A percentile compares a stretch with the other conserved stretches of the same genome.
Conservation (phyloP, 495 filamentous ascomycete species). For the Clavariopsis aquatica region DNA sequence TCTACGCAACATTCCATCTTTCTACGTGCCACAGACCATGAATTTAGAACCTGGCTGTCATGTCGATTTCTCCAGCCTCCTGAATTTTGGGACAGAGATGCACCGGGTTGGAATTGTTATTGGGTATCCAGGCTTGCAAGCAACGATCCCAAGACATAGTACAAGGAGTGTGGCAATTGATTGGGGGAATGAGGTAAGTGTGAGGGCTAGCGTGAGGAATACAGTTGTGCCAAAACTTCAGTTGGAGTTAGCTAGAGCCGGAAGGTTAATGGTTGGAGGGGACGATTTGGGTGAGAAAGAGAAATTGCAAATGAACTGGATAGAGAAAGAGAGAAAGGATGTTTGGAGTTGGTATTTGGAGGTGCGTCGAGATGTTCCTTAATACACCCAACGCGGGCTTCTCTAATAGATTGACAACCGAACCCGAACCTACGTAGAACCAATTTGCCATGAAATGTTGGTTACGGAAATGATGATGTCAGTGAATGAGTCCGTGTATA, state of each 20-base stretch:
- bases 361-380: conserved; percentile 5
- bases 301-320: conserved; percentile 2
- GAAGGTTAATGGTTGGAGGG: conserved; percentile 5
- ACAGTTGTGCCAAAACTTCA: conserved; percentile 5
- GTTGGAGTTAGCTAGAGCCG: conserved; percentile 3
- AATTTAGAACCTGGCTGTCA: conserved; percentile 1
- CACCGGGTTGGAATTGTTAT: conserved; percentile 4
- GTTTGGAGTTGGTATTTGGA: conserved; percentile 1
- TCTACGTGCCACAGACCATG: conserved; percentile 4
- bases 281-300: neutral
- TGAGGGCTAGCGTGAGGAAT: neutral
- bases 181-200: neutral
- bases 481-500: neutral
- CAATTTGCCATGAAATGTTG: conserved; percentile 2
- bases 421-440: neutral
- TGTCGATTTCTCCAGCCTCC: conserved; percentile 4
- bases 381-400: neutral
- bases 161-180: neutral
- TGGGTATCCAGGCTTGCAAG: conserved; percentile 7
- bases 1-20: conserved; percentile 1
- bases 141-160: neutral
- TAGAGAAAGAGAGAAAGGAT: conserved; percentile 3
- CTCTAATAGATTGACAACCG: neutral
- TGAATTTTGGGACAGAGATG: conserved; percentile 4
- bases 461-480: neutral